Evolutionary conservation across 805 yeast species (phyloP).

Genomic region (Starmerella roubikii): DNA sequence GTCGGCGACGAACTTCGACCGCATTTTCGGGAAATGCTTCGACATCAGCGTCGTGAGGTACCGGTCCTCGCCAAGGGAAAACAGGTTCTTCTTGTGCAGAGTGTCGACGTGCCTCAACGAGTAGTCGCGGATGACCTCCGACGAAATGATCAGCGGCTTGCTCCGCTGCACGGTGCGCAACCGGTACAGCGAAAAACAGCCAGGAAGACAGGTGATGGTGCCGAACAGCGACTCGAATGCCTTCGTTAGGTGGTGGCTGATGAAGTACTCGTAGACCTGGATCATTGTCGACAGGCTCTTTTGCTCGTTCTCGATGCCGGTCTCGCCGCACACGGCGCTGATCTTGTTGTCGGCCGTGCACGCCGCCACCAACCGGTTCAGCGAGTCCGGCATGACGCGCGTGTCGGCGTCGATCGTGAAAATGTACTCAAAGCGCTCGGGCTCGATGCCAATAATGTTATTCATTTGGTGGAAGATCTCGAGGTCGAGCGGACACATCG

Average conservation of each 20-base stretch:
- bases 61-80: constrained; percentile 50
- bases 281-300: constrained; percentile 45
- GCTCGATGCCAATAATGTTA: constrained; percentile 46
- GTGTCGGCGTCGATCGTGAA: constrained; percentile 57
- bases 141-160: constrained; percentile 45
- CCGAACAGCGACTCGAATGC: constrained; percentile 51
- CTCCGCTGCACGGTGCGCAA: constrained; percentile 34
- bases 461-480: constrained; percentile 42
- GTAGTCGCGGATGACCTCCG: constrained; percentile 46
- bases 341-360: constrained; percentile 45
- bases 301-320: constrained; percentile 43
- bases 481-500: constrained; percentile 46
- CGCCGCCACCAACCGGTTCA: constrained; percentile 43
- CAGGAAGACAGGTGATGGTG: constrained; percentile 52
- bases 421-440: constrained; percentile 43
- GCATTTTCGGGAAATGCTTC: constrained; percentile 42
- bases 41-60: constrained; percentile 45
- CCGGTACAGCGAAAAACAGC: constrained; percentile 50
- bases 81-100: constrained; percentile 46
- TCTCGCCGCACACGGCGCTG: constrained; percentile 53
- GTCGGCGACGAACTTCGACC: constrained; percentile 41
- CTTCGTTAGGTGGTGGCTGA: constrained; percentile 50
- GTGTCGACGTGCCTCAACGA: constrained; percentile 44
- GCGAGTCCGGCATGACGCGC: constrained; percentile 37
- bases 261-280: constrained; percentile 51